These are phyloP conservation scores for Castanea crenata DNA, from an alignment of 306 rosid genomes.

Conservation along the genomic window DNA sequence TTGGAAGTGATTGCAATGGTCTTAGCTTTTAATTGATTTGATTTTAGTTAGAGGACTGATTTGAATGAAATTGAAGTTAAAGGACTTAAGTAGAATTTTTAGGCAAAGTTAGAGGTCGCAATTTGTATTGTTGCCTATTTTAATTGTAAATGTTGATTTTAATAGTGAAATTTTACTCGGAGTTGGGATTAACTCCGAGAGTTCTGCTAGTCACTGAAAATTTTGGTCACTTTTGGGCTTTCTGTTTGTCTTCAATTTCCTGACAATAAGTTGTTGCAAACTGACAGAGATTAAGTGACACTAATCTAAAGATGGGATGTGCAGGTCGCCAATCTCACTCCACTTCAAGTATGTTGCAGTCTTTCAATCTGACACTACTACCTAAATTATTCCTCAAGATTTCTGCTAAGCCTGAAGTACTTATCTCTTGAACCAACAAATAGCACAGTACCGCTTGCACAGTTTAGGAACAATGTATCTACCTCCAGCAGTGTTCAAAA, in stretches of 20 bases:
- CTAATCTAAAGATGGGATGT: constrained; percentile 52
- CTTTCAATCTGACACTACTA: constrained; percentile 46
- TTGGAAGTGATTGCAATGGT: too few species aligned
- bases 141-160: too few species aligned
- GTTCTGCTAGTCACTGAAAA: background rate
- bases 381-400: constrained; percentile 38
- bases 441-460: constrained; percentile 52
- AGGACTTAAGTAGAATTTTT: too few species aligned
- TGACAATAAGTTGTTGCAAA: background rate
- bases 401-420: constrained; percentile 52
- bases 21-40: too few species aligned
- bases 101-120: too few species aligned
- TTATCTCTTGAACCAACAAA: constrained; percentile 55
- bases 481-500: constrained; percentile 70
- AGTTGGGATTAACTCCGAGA: too few species aligned
- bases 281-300: background rate
- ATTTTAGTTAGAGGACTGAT: too few species aligned
- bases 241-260: background rate
- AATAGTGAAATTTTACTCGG: too few species aligned
- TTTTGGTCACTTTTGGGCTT: background rate
- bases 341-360: constrained; percentile 54
- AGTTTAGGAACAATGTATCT: constrained; percentile 70
- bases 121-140: too few species aligned
- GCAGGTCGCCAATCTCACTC: constrained; percentile 77
- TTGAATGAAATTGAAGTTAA: too few species aligned